Evolutionary conservation across 257 asterid genomes (phyloP).

Genomic region (Solanum bukasovii): DNA sequence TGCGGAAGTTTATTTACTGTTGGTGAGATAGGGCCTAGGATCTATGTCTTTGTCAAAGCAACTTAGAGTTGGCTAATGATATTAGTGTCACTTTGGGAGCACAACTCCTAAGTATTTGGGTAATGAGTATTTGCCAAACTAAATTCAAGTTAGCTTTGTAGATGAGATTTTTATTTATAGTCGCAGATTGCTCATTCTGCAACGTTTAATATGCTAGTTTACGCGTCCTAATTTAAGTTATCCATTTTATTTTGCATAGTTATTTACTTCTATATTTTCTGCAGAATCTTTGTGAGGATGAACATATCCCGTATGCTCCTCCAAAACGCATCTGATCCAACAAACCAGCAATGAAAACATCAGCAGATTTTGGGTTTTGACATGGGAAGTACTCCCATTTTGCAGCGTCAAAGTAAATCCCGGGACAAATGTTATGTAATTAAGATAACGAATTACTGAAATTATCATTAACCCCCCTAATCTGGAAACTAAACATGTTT

Average conservation of each 20-base stretch:
- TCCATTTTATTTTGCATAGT: background rate
- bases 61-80: background rate
- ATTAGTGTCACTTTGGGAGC: background rate
- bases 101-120: background rate
- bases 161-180: background rate
- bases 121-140: background rate
- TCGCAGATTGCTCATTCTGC: background rate
- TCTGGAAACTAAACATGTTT: background rate
- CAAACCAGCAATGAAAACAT: background rate
- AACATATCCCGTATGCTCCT: constrained; percentile 51
- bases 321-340: constrained; percentile 51
- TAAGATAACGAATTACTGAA: background rate
- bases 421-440: background rate
- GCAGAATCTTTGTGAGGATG: constrained; percentile 81
- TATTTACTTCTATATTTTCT: background rate
- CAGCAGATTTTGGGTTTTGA: background rate
- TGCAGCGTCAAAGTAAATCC: background rate
- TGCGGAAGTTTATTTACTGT: background rate
- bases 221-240: background rate
- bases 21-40: background rate
- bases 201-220: background rate
- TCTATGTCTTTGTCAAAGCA: background rate
- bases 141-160: background rate
- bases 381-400: background rate
- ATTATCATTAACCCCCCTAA: background rate